phyloP scores from a whole-genome alignment of 331 rosid species.

The Ulmus americana region DNA sequence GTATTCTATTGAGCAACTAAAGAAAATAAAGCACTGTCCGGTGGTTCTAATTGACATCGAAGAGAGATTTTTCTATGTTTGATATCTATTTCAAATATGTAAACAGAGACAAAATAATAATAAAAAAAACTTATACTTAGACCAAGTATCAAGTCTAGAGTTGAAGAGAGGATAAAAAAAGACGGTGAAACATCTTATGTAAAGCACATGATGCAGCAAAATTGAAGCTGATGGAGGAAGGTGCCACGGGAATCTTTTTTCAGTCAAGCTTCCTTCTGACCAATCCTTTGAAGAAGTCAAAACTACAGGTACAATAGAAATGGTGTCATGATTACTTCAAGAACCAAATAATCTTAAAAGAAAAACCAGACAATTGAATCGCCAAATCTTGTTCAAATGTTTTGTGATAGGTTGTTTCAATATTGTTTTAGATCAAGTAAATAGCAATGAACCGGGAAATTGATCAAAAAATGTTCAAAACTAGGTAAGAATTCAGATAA shows the following conservation, averaged over 20 bases:
- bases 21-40: constrained; percentile 1
- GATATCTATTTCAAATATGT: constrained; percentile 5
- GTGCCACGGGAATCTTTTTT: constrained; percentile 32
- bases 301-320: constrained; percentile 41
- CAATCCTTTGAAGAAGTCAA: constrained; percentile 80
- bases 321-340: constrained; percentile 8
- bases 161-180: not conserved
- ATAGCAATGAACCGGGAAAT: no score
- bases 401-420: no score
- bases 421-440: no score
- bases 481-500: no score
- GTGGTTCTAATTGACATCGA: constrained; percentile 17
- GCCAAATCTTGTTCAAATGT: no score
- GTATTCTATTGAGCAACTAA: not conserved
- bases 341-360: no score
- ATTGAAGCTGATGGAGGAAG: constrained; percentile 27
- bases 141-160: not conserved
- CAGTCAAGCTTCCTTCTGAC: constrained; percentile 60
- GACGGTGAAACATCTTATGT: constrained; percentile 5
- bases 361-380: not conserved
- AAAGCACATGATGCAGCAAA: constrained; percentile 20
- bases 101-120: not conserved
- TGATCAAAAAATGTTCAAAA: no score
- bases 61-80: constrained; percentile 13
- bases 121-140: not conserved